Percentiles rank a stretch among this genome's conserved stretches.
Conservation (phyloP, 2,329 filamentous ascomycete species). For the Aspergillus unguis region DNA sequence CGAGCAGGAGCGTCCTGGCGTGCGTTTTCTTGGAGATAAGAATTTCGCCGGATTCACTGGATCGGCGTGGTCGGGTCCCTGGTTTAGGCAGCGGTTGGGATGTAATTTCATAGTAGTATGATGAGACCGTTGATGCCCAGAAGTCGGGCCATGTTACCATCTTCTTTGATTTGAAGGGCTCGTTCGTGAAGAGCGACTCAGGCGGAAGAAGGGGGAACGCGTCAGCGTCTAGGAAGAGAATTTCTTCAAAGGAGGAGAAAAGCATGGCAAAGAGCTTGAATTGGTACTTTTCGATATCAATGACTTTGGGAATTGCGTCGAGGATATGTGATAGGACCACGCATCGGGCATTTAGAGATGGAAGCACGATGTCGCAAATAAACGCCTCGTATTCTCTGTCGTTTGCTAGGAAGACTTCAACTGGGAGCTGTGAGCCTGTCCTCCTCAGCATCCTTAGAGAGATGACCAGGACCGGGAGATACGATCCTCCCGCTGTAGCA, state of each 20-base stretch:
- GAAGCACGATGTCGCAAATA: conserved; percentile 45
- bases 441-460: conserved; percentile 46
- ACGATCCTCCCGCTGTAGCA: conserved; percentile 45
- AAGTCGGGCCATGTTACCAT: conserved; percentile 51
- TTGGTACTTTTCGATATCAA: conserved; percentile 44
- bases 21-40: conserved; percentile 46
- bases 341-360: conserved; percentile 42
- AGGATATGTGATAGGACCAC: conserved; percentile 46
- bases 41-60: conserved; percentile 47
- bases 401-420: conserved; percentile 47
- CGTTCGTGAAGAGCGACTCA: conserved; percentile 39
- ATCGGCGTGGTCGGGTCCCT: conserved; percentile 24
- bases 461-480: conserved; percentile 44
- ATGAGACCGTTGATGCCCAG: conserved; percentile 41
- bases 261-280: conserved; percentile 50
- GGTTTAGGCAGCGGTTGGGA: conserved; percentile 22
- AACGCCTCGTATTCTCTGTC: conserved; percentile 41
- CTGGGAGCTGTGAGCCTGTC: conserved; percentile 42
- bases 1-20: conserved; percentile 42
- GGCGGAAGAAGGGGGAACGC: conserved; percentile 45
- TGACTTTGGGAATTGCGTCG: conserved; percentile 23
- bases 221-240: conserved; percentile 51
- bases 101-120: conserved; percentile 40
- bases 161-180: conserved; percentile 41
- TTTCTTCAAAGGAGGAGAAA: conserved; percentile 49